Evolutionary conservation across 2,329 filamentous ascomycete species (phyloP), one percentile per base, ranked within the genome.

Genomic region (Monosporascus sp.): DNA sequence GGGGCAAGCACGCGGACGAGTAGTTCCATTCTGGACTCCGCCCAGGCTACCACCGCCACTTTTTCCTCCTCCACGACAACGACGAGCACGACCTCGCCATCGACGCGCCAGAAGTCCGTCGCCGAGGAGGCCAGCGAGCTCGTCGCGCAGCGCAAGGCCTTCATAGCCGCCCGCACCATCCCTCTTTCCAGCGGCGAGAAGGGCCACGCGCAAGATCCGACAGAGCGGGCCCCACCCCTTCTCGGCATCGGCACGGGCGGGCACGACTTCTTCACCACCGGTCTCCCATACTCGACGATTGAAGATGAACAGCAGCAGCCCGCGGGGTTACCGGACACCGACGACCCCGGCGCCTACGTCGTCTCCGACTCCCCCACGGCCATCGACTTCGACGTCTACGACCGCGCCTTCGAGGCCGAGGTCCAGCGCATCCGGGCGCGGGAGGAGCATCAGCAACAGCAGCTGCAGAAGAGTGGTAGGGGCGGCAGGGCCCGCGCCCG

Each of bases 331-430:
- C 14, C 41, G n/a, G 41, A 20, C 41, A 17, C 22, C 43, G 14
- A 16, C 24, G 22, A 14, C 43, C 20, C 43, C n/a, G 20, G 17
- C 26, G 48, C 37, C 27, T 70, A 78, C 22, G 68, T 87, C 5
- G 85, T 96, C 41, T 89, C 89, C 31, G 91, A 96, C 70, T 95
- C 89, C 1, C 93, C 93, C 3, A 87, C 87, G 0, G 87, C 86
- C 1, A 88, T 89, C 6, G 91, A 95, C 55, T 90, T 90, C 62
- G 86, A 94, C 65, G 87, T 97, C 54, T 97, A 96, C 68, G 90
- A 96, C 68, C 84, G 81, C 1, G 93, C 93, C 0, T 97, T 96
- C 67, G 84, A 89, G 64, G 82, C 88, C 56, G 90, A 97, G 71
- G 93, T 97, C 63, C 73, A 70, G 60, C 64, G 73, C 27, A 74